These are phyloP conservation scores for Calocybe indica DNA, from an alignment of 768 basidiomycete genomes.

Conservation along the genomic window DNA sequence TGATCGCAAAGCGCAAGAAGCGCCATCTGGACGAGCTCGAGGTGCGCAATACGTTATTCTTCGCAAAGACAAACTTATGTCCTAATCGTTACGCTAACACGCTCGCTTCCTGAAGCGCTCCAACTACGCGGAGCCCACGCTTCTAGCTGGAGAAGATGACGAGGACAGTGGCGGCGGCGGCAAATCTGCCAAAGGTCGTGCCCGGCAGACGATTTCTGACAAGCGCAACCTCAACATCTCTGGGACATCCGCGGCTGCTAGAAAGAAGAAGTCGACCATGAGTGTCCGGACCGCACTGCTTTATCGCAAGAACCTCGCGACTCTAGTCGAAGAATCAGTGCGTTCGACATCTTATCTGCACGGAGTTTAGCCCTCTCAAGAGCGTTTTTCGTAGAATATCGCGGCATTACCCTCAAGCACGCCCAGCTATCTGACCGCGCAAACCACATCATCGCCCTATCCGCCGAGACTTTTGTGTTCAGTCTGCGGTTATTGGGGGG, in stretches of 20 bases:
- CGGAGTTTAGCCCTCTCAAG: conserved; percentile 2
- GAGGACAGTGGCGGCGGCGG: conserved; percentile 32
- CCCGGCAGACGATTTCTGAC: conserved; percentile 76
- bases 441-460: conserved; percentile 48
- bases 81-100: not conserved
- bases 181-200: conserved; percentile 56
- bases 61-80: no score
- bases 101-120: conserved; percentile 45
- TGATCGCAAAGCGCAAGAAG: conserved; percentile 70
- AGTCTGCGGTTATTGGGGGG: conserved; percentile 84
- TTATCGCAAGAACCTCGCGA: conserved; percentile 74
- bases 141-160: conserved; percentile 41
- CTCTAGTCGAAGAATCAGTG: conserved; percentile 77
- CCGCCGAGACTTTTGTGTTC: conserved; percentile 73
- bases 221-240: conserved; percentile 52
- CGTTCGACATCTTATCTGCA: conserved; percentile 20
- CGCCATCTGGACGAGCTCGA: conserved; percentile 83
- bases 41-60: conserved; percentile 27
- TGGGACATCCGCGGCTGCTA: conserved; percentile 42
- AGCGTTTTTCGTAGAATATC: conserved; percentile 41
- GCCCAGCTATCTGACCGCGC: conserved; percentile 70
- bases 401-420: conserved; percentile 42
- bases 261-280: conserved; percentile 78
- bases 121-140: conserved; percentile 63
- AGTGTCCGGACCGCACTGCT: conserved; percentile 74